Evolutionary conservation across 306 rosid species (phyloP).

Genomic region (Vachellia pachyceras): DNA sequence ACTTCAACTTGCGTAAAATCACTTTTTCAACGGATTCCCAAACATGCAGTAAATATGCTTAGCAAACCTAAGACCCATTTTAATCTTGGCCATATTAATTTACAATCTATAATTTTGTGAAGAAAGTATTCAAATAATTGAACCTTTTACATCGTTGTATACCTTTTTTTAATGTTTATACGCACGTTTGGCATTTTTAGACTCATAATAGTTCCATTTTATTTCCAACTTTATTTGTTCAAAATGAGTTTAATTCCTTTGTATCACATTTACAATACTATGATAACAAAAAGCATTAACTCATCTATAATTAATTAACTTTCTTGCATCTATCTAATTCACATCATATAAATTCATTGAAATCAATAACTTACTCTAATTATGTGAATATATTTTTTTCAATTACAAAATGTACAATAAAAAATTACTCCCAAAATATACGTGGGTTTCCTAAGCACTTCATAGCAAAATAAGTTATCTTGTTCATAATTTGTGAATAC

Average conservation of each 20-base stretch:
- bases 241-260: not conserved
- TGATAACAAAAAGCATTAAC: not conserved
- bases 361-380: not conserved
- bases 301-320: not conserved
- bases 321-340: not conserved
- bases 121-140: not conserved
- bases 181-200: too few relatives aligned
- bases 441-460: too few relatives aligned
- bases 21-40: too few relatives aligned
- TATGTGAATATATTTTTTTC: not conserved
- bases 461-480: too few relatives aligned
- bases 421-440: not conserved
- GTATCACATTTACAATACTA: not conserved
- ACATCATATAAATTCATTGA: not conserved
- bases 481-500: too few relatives aligned
- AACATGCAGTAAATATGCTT: too few relatives aligned
- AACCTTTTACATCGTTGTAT: too few relatives aligned
- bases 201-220: not conserved
- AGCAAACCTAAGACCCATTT: not conserved
- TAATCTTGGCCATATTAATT: not conserved
- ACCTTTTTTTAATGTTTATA: not conserved
- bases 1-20: too few relatives aligned
- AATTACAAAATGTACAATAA: not conserved
- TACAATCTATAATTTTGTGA: not conserved
- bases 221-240: not conserved